Conservation (phyloP, 371 early-diverging fungal genomes). For the Saksenaea vasiformis region DNA sequence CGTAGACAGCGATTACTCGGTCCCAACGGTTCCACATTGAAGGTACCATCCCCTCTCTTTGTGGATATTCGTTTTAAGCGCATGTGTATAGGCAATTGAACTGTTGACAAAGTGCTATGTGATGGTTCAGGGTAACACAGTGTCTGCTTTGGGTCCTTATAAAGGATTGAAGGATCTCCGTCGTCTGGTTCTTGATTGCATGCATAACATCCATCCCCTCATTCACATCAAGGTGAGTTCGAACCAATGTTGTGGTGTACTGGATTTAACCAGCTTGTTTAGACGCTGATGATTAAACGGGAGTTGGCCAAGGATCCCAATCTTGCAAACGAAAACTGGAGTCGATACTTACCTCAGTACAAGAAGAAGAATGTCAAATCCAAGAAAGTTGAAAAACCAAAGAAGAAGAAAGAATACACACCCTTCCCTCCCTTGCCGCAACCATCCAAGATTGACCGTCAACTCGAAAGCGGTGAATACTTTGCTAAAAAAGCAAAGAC, state of each 20-base stretch:
- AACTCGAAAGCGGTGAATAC: conserved; percentile 96
- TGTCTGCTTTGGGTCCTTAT: conserved; percentile 93
- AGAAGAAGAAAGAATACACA: conserved; percentile 27
- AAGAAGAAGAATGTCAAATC: conserved; percentile 52
- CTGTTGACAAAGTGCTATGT: conserved; percentile 96
- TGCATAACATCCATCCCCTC: conserved; percentile 99
- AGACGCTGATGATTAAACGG: conserved; percentile 98
- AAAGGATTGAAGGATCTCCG: conserved; percentile 92
- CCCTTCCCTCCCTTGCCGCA: conserved; percentile 55
- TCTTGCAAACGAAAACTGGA: conserved; percentile 97
- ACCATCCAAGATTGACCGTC: conserved; percentile 91
- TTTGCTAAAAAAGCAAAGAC: conserved; percentile 61
- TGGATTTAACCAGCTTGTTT: neutral
- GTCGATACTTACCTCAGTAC: conserved; percentile 97
- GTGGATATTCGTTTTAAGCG: conserved; percentile 6
- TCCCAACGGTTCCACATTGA: conserved; percentile 97
- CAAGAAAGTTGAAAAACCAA: conserved; percentile 12
- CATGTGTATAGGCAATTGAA: conserved; percentile 81
- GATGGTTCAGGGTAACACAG: conserved; percentile 98
- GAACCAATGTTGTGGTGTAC: neutral
- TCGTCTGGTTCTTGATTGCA: conserved; percentile 93
- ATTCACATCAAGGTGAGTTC: conserved; percentile 94
- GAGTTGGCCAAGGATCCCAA: conserved; percentile 97
- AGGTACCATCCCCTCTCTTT: conserved; percentile 36
- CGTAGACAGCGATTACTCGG: conserved; percentile 97